Conservation (phyloP, 495 filamentous ascomycete genomes). For the Xylaria acuta region DNA sequence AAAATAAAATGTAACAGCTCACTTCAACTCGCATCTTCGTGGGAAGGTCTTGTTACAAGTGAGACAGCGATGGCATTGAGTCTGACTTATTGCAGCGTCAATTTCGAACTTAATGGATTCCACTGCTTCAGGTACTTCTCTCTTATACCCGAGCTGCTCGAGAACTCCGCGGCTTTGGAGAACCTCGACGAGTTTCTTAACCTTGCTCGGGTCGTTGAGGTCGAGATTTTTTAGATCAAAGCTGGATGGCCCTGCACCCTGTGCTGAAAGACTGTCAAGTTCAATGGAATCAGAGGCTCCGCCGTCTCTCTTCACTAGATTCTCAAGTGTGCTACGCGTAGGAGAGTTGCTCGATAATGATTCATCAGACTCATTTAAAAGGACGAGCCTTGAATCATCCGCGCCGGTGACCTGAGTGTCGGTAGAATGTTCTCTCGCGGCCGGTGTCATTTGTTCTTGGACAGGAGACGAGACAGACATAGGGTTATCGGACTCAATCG, state of each 20-base stretch:
- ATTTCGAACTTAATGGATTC: slow-evolving; percentile 27
- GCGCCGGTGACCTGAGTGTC: not conserved
- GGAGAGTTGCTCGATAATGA: not conserved
- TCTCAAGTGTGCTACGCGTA: not conserved
- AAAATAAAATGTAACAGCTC: slow-evolving; percentile 37
- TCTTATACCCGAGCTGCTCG: slow-evolving; percentile 42
- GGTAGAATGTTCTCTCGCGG: not conserved
- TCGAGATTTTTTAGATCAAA: slow-evolving; percentile 13
- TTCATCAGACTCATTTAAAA: slow-evolving; percentile 14
- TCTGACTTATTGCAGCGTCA: slow-evolving; percentile 28
- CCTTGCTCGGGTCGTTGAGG: slow-evolving; percentile 16
- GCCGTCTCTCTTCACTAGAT: slow-evolving; percentile 12
- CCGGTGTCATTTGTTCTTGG: not conserved
- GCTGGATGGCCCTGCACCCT: too few relatives aligned
- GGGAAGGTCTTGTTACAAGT: slow-evolving; percentile 62
- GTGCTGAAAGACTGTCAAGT: not conserved
- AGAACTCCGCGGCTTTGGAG: slow-evolving; percentile 36
- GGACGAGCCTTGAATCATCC: not conserved
- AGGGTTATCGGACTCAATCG: not conserved
- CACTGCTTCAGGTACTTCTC: slow-evolving; percentile 20
- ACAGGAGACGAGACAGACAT: not conserved
- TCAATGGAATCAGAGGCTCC: slow-evolving; percentile 5
- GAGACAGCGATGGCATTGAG: slow-evolving; percentile 55
- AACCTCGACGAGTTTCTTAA: slow-evolving; percentile 27
- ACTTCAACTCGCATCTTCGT: slow-evolving; percentile 76